Conservation (phyloP, 192 early-diverging fungal species). For the Coemansia sp. region DNA sequence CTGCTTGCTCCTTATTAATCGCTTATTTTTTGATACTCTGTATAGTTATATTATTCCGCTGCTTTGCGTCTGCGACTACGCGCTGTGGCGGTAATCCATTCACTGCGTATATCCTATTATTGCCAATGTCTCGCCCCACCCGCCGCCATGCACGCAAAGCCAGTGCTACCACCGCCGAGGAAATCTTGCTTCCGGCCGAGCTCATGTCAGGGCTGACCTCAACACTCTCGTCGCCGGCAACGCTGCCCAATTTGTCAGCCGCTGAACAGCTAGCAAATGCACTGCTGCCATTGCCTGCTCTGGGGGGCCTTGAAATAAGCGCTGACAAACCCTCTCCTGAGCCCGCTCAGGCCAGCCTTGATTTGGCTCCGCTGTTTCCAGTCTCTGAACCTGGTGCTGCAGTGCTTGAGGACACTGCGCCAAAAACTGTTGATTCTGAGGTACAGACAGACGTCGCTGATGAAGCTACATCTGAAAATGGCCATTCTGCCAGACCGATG, state of each 20-base stretch:
- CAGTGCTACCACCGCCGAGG: slow-evolving; percentile 50
- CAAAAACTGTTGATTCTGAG: not conserved
- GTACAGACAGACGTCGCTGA: not conserved
- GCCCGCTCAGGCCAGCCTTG: slow-evolving; percentile 9
- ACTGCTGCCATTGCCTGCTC: not conserved
- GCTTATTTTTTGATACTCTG: not conserved
- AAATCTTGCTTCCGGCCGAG: slow-evolving; percentile 50
- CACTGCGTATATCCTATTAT: slow-evolving; percentile 14
- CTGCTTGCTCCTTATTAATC: not conserved
- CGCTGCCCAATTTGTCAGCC: not conserved
- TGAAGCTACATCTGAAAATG: not conserved
- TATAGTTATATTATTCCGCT: slow-evolving; percentile 1
- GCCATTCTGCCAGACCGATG: not conserved
- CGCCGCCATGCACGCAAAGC: slow-evolving; percentile 51
- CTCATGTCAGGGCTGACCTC: slow-evolving; percentile 49
- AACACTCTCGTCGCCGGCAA: slow-evolving; percentile 14
- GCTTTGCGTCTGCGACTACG: slow-evolving; percentile 19
- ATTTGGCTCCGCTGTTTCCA: slow-evolving; percentile 45
- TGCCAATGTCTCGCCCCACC: slow-evolving; percentile 35
- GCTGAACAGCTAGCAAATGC: not conserved
- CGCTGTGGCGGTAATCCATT: slow-evolving; percentile 36
- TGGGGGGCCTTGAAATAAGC: not conserved
- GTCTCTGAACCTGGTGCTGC: not conserved
- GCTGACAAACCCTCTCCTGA: not conserved
- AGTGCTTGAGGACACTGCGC: not conserved